Evolutionary conservation across 225 moss, liverwort and hornwort species (phyloP).

Genomic region (Ulota crispa): DNA sequence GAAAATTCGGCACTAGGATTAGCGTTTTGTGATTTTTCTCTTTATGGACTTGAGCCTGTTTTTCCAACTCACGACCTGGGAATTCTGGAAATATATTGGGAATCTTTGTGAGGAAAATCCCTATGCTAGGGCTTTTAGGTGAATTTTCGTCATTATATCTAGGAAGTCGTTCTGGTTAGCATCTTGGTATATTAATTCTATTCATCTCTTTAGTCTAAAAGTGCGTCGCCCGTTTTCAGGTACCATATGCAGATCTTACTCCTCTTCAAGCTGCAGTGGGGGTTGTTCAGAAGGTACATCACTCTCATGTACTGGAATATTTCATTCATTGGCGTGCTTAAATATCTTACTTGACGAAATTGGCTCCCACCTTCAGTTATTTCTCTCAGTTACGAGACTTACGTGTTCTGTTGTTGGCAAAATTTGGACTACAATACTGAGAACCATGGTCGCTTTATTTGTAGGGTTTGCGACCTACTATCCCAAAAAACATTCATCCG

Average conservation of each 20-base stretch:
- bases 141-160: background rate
- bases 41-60: background rate
- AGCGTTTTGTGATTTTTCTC: background rate
- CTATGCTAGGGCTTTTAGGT: background rate
- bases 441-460: background rate
- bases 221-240: constrained; percentile 34
- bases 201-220: background rate
- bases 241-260: constrained; percentile 87
- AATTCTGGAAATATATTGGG: background rate
- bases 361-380: background rate
- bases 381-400: no score
- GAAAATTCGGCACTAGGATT: background rate
- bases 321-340: background rate
- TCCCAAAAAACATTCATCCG: constrained; percentile 66
- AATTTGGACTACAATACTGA: background rate
- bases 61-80: background rate
- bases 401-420: background rate
- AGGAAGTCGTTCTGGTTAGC: background rate
- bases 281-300: constrained; percentile 78
- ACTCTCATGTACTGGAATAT: background rate
- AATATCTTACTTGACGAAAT: background rate
- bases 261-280: constrained; percentile 96
- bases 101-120: background rate
- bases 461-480: constrained; percentile 78
- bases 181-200: background rate